Base-by-base conservation (phyloP, 345 rosid species). In the Eutrema heterophyllum region DNA sequence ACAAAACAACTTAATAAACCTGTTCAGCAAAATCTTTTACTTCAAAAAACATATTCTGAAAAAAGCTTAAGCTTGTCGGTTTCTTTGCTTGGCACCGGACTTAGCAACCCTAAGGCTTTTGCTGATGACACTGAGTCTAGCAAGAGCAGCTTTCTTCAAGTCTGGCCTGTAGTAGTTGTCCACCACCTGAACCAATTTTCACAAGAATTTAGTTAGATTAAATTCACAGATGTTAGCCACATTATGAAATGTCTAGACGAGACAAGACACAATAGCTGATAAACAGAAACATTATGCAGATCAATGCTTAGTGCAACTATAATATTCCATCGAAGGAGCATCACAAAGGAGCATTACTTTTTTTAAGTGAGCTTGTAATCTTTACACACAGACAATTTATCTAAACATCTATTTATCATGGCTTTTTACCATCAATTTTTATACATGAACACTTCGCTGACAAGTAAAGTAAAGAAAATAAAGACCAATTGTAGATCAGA, bases 11-110 rank as follows among this genome's bases (percentile, higher is more conserved):
- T 39, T 58, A 14, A 44, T 8, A 68, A 71, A 39, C 30, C 32
- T 70, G 71, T 70, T 63, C 75, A 58, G 29, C 67, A 71, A 77
- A 77, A 77, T 57, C 77, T 77, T 32, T 58, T 59, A 65, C 72
- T 71, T 51, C 44, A 65, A 57, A 64, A 56, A 55, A 53, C 64
- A 56, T 9, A 27, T 2, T 5, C 70, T 52, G 38, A 48, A 0
- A 9, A 15, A n/a, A 33, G 56, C 53, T 15, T 45, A 57, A 64
- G 70, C 88, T 75, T 92, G 98, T 70, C 98, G 89, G 83, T 84
- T 92, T 83, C 83, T 88, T 94, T 92, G 88, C 90, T 90, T 92
- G 70, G 78, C 89, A 78, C 98, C 99, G 32, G 97, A 90, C 76
- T 87, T 95, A 12, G 94, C 78, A 63, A 90, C 88, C 87, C 84